Evolutionary conservation across 2,329 filamentous ascomycete genomes (phyloP).

Genomic region (Colletotrichum theobromicola): DNA sequence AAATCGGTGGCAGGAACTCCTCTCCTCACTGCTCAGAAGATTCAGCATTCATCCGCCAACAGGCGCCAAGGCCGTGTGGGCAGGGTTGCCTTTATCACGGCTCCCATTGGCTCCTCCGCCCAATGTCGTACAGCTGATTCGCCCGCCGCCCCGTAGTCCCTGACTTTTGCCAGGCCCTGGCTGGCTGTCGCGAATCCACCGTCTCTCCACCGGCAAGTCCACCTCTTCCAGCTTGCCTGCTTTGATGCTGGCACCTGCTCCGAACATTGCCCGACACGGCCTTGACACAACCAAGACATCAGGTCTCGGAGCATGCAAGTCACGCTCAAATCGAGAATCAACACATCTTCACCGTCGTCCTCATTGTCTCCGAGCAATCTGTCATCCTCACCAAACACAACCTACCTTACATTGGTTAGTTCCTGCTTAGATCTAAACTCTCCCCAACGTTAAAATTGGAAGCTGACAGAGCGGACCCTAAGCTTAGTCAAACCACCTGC

Average conservation of each 20-base stretch:
- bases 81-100: neutral
- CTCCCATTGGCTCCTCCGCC: neutral
- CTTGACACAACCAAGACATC: neutral
- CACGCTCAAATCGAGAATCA: neutral
- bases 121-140: slow-evolving; percentile 17
- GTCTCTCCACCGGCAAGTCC: neutral
- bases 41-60: neutral
- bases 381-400: neutral
- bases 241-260: too few relatives aligned
- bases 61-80: neutral
- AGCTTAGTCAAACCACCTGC: neutral
- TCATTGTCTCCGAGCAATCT: neutral
- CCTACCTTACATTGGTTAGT: neutral
- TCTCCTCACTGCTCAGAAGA: neutral
- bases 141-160: neutral
- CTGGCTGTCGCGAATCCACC: neutral
- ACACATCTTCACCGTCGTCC: neutral
- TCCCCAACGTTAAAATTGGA: neutral
- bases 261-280: neutral
- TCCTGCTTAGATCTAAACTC: neutral
- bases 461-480: neutral
- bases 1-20: neutral
- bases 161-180: neutral
- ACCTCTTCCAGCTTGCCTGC: neutral
- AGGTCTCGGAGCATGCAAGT: neutral